phyloP scores from a whole-genome alignment of 2,329 filamentous ascomycete species.

The Nannizzia gypsea region DNA sequence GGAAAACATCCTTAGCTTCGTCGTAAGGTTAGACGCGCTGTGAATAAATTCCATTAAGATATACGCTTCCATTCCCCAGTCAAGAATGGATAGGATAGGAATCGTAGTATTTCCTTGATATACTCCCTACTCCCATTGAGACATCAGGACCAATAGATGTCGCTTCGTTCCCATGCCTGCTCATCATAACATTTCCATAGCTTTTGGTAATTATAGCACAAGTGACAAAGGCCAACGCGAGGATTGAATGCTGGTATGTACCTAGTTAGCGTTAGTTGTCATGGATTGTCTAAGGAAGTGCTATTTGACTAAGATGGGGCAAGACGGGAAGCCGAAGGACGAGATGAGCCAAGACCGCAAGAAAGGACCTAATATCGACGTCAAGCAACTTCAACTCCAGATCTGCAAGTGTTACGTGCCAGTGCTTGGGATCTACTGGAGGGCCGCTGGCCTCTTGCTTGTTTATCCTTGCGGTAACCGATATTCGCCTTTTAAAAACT shows the following conservation, averaged over 20 bases:
- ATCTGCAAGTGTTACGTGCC: not conserved
- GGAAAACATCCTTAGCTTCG: constrained; percentile 20
- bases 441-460: too few species aligned
- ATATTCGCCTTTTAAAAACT: too few species aligned
- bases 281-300: too few species aligned
- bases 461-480: too few species aligned
- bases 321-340: not conserved
- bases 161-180: constrained; percentile 2
- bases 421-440: too few species aligned
- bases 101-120: constrained; percentile 14
- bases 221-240: too few species aligned
- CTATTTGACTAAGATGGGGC: not conserved
- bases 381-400: not conserved
- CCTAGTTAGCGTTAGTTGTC: too few species aligned
- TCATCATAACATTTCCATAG: not conserved
- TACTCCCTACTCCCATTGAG: constrained; percentile 10
- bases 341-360: not conserved
- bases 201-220: not conserved
- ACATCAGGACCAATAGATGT: not conserved
- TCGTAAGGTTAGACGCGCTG: constrained; percentile 15
- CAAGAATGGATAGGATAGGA: constrained; percentile 13
- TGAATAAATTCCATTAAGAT: constrained; percentile 28
- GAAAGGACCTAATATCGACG: not conserved
- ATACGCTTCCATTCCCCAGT: constrained; percentile 21
- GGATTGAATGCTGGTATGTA: too few species aligned